Evolutionary conservation across 1,284 basidiomycete genomes (phyloP).

Genomic region (Naganishia liquefaciens): DNA sequence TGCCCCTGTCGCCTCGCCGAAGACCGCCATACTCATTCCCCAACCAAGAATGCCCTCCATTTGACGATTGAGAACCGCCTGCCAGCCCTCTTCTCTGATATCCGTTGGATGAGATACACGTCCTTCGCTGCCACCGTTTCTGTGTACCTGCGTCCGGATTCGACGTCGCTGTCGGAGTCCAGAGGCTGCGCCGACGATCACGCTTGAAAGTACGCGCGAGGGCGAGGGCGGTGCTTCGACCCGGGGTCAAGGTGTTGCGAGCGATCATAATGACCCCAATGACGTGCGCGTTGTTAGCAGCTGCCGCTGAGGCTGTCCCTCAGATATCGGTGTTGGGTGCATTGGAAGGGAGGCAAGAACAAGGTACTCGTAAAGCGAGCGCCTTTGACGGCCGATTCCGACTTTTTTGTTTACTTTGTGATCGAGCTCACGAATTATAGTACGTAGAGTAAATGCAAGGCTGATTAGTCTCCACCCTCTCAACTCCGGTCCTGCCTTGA

Average conservation of each 20-base stretch:
- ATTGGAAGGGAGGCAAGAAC: no score
- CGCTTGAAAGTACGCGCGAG: constrained; percentile 9
- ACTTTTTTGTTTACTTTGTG: constrained; percentile 25
- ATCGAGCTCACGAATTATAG: no score
- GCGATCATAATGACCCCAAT: not conserved
- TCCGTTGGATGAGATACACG: not conserved
- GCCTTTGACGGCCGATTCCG: not conserved
- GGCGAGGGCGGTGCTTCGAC: not conserved
- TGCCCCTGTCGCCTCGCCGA: constrained; percentile 61
- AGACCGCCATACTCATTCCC: constrained; percentile 18
- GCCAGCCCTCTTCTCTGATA: not conserved
- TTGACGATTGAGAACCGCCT: no score
- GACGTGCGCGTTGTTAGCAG: not conserved
- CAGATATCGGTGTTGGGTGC: no score
- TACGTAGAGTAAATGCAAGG: no score
- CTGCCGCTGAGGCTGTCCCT: no score
- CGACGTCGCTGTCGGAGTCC: not conserved
- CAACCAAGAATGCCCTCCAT: not conserved
- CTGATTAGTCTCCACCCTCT: no score
- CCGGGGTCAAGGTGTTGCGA: not conserved
- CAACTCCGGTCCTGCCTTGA: no score
- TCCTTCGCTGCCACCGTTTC: not conserved
- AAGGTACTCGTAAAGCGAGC: no score
- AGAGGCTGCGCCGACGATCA: constrained; percentile 10
- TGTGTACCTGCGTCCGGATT: not conserved